Evolutionary conservation across 2,329 filamentous ascomycete species (phyloP).

Genomic region (Colletotrichum musae): DNA sequence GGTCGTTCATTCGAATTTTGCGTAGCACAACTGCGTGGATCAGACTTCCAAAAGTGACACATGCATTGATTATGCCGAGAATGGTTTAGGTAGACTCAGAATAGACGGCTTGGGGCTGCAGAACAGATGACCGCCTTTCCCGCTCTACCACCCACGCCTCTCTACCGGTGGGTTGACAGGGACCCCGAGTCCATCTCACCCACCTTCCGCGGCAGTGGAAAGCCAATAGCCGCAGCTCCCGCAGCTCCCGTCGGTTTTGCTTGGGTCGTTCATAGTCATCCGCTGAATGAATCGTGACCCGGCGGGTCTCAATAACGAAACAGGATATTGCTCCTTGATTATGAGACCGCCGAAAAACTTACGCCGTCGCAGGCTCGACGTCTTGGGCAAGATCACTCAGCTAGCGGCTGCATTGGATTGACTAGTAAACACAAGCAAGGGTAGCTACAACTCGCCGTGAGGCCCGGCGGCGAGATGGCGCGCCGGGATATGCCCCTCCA

Average conservation of each 20-base stretch:
- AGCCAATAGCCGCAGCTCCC: background rate
- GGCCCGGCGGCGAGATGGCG: conserved; percentile 1
- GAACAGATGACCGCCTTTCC: no score
- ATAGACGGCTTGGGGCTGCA: no score
- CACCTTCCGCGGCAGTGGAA: background rate
- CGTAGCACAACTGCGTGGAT: no score
- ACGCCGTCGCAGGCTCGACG: conserved; percentile 4
- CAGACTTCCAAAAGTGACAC: no score
- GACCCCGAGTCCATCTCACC: background rate
- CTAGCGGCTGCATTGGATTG: no score
- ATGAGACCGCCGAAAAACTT: conserved; percentile 11
- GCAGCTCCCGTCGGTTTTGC: background rate
- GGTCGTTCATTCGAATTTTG: no score
- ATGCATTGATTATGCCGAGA: no score
- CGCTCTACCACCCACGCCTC: background rate
- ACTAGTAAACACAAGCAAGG: no score
- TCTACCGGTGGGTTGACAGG: background rate
- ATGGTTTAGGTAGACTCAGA: no score
- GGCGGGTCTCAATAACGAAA: conserved; percentile 11
- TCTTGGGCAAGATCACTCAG: background rate
- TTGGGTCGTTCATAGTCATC: background rate
- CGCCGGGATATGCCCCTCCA: conserved; percentile 1
- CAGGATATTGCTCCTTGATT: conserved; percentile 4
- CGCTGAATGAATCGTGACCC: conserved; percentile 11
- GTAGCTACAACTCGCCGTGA: no score